phyloP scores from a whole-genome alignment of 768 basidiomycete genomes.

The Trametes villosa region DNA sequence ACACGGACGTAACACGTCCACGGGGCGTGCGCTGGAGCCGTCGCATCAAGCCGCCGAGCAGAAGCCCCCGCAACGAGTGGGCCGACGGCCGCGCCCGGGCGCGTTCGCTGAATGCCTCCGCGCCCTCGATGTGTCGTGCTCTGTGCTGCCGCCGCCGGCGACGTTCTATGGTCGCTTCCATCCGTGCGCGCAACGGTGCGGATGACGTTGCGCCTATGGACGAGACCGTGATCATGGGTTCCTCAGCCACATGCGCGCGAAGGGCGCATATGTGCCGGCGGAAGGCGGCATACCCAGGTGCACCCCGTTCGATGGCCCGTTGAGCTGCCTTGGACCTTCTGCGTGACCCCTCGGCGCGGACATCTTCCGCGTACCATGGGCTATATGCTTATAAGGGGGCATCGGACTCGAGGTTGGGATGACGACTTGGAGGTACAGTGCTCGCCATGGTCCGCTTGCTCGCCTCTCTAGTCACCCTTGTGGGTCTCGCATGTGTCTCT shows the following conservation, averaged over 20 bases:
- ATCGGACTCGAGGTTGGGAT: too few species aligned
- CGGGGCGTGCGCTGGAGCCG: neutral
- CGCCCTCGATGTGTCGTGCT: neutral
- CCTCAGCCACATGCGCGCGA: constrained; percentile 6
- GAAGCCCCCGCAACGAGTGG: neutral
- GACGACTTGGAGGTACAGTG: neutral
- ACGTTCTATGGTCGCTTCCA: neutral
- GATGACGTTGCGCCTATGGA: constrained; percentile 3
- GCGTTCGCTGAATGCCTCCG: neutral
- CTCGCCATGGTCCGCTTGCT: neutral
- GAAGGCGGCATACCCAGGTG: neutral
- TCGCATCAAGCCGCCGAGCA: neutral
- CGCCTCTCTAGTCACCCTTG: neutral
- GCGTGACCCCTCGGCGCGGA: neutral
- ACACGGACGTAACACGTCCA: neutral
- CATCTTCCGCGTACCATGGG: neutral
- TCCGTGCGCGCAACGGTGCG: neutral
- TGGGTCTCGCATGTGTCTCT: too few species aligned
- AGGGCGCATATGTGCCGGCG: neutral
- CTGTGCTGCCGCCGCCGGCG: neutral
- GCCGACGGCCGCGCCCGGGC: neutral
- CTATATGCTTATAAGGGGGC: neutral
- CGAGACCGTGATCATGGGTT: constrained; percentile 14
- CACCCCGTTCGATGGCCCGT: neutral
- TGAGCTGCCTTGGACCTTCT: neutral